These are phyloP conservation scores for Colletotrichum sp. DNA, from an alignment of 2,329 filamentous ascomycete species.

Conservation along the genomic window DNA sequence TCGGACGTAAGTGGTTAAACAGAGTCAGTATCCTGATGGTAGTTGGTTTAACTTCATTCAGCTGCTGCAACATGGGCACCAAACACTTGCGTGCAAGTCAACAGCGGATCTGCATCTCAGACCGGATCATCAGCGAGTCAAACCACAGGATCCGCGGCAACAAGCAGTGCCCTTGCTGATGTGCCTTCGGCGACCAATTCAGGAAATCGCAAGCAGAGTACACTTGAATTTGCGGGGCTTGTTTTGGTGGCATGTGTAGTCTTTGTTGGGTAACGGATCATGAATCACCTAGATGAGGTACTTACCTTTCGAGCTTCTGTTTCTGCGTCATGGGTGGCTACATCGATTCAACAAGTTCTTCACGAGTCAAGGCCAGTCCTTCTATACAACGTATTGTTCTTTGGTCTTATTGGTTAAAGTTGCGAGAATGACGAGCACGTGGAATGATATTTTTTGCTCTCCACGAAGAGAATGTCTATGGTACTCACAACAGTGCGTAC, in stretches of 20 bases:
- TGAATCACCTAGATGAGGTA: not conserved
- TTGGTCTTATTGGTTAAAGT: too few species aligned
- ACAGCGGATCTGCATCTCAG: not conserved
- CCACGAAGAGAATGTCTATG: accelerated
- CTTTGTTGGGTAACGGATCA: not conserved
- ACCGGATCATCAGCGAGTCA: not conserved
- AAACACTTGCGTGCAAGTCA: not conserved
- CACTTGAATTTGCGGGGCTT: accelerated
- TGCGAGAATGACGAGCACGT: not conserved
- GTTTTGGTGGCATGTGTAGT: not conserved
- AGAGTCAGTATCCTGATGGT: not conserved
- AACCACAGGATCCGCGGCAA: not conserved
- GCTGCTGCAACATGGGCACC: not conserved
- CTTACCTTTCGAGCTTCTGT: not conserved
- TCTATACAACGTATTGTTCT: too few species aligned
- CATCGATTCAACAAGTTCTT: not conserved
- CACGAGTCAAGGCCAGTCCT: not conserved
- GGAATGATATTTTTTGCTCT: accelerated
- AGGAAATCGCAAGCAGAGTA: not conserved
- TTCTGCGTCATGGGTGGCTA: not conserved
- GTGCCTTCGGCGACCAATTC: not conserved
- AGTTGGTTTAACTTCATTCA: not conserved
- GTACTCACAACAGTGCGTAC: not conserved
- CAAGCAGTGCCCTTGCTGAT: not conserved
- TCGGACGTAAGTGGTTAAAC: not conserved